These are phyloP conservation scores for Polygonum aviculare DNA, from an alignment of 148 eudicot species.

Conservation along the genomic window DNA sequence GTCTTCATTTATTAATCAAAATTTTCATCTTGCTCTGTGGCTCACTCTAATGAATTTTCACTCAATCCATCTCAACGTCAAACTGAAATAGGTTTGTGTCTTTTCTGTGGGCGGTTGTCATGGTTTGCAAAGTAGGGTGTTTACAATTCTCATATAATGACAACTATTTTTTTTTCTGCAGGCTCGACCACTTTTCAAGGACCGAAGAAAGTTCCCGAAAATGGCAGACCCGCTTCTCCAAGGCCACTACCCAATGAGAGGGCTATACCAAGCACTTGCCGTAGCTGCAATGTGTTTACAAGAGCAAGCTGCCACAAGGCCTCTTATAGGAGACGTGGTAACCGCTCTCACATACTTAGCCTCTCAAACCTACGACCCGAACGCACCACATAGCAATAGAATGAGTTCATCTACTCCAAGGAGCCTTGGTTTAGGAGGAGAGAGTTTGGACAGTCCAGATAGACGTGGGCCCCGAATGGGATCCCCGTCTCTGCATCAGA, in stretches of 20 bases:
- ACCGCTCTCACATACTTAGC: constrained; percentile 8
- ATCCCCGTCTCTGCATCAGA: not conserved
- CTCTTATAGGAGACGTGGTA: constrained; percentile 11
- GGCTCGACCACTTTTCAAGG: constrained; percentile 10
- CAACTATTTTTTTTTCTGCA: not conserved
- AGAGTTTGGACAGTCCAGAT: constrained; percentile 11
- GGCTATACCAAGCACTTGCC: constrained; percentile 9
- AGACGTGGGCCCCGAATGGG: constrained; percentile 3
- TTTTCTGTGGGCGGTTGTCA: no score
- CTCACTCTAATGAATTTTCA: no score
- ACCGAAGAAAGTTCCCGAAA: constrained; percentile 9
- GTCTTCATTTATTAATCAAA: no score
- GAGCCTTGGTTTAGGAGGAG: constrained; percentile 7
- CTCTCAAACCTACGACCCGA: constrained; percentile 7
- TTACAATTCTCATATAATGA: not conserved
- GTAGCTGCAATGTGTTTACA: constrained; percentile 12
- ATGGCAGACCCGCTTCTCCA: constrained; percentile 9
- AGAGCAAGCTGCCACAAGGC: constrained; percentile 9
- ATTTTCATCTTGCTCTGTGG: no score
- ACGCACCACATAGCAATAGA: constrained; percentile 1
- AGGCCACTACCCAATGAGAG: constrained; percentile 9
- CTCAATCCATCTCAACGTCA: no score
- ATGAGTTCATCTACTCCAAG: constrained; percentile 3
- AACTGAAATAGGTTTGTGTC: no score
- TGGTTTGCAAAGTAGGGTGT: not conserved